These are phyloP conservation scores for Penicillium crustosum DNA, from an alignment of 2,329 filamentous ascomycete species.

Conservation along the genomic window DNA sequence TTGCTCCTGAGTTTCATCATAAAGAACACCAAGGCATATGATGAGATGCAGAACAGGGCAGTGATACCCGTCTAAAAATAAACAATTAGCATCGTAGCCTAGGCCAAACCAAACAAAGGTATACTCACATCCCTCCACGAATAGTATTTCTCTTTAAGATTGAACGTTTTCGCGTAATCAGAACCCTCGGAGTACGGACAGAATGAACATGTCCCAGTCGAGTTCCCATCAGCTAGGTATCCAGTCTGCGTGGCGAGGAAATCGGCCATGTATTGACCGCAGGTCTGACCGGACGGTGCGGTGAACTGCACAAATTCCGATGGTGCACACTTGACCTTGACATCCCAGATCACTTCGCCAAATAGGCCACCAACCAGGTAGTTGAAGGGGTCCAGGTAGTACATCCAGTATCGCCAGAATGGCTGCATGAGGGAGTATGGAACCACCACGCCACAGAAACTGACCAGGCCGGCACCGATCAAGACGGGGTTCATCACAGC, in stretches of 20 bases:
- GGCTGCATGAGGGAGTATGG: conserved; percentile 39
- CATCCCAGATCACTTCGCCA: conserved; percentile 40
- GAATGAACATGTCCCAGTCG: conserved; percentile 31
- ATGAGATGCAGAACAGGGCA: conserved; percentile 45
- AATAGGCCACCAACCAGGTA: conserved; percentile 45
- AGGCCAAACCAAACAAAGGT: not conserved
- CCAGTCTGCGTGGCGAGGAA: conserved; percentile 31
- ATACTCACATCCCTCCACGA: conserved; percentile 39
- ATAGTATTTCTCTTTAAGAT: conserved; percentile 36
- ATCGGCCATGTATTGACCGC: conserved; percentile 37
- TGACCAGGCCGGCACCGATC: conserved; percentile 47
- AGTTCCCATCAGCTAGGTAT: conserved; percentile 32
- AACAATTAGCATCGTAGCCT: not conserved
- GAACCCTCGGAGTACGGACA: conserved; percentile 35
- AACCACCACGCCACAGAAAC: conserved; percentile 43
- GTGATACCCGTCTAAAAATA: conserved; percentile 40
- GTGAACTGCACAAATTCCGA: conserved; percentile 35
- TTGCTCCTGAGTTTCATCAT: conserved; percentile 54
- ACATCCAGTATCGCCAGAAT: conserved; percentile 48
- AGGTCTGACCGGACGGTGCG: conserved; percentile 32
- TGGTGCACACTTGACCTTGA: conserved; percentile 37
- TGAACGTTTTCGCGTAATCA: conserved; percentile 38
- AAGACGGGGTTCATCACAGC: conserved; percentile 58
- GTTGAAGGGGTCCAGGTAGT: conserved; percentile 47
- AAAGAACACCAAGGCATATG: conserved; percentile 47